Conservation (phyloP, 2,329 filamentous ascomycete genomes). For the Trichothecium roseum region DNA sequence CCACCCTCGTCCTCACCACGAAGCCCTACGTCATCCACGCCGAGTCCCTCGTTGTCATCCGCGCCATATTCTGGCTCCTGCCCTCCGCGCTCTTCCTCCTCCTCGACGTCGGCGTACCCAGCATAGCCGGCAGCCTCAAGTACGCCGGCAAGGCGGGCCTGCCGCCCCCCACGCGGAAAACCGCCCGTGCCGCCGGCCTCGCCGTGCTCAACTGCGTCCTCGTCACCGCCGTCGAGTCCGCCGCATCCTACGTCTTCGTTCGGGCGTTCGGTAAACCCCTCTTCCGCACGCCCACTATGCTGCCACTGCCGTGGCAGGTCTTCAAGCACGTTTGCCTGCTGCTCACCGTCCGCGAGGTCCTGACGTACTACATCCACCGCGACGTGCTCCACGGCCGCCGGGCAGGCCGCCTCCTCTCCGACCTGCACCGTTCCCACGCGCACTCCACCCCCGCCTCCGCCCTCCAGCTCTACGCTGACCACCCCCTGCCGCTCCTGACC, state of each 20-base stretch:
- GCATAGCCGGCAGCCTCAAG: constrained; percentile 59
- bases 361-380: constrained; percentile 68
- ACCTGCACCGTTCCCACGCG: constrained; percentile 31
- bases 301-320: constrained; percentile 44
- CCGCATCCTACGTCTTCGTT: constrained; percentile 25
- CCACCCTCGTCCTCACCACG: constrained; percentile 69
- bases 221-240: constrained; percentile 31
- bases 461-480: constrained; percentile 55
- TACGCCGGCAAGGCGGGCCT: constrained; percentile 44
- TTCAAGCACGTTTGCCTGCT: constrained; percentile 36
- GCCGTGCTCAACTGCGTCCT: constrained; percentile 35
- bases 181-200: constrained; percentile 14
- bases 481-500: constrained; percentile 54
- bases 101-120: constrained; percentile 63
- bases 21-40: constrained; percentile 66
- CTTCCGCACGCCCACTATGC: constrained; percentile 35
- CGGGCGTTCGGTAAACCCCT: constrained; percentile 24
- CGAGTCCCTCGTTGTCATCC: constrained; percentile 56
- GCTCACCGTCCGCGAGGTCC: constrained; percentile 37
- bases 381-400: constrained; percentile 49
- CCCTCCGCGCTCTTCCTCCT: constrained; percentile 64
- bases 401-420: constrained; percentile 20
- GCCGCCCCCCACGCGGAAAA: constrained; percentile 21
- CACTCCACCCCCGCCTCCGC: constrained; percentile 42
- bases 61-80: constrained; percentile 59